Percentiles rank a stretch among this genome's conserved stretches.
phyloP scores from a whole-genome alignment of 805 yeast species.

The Wickerhamiella lipophila region DNA sequence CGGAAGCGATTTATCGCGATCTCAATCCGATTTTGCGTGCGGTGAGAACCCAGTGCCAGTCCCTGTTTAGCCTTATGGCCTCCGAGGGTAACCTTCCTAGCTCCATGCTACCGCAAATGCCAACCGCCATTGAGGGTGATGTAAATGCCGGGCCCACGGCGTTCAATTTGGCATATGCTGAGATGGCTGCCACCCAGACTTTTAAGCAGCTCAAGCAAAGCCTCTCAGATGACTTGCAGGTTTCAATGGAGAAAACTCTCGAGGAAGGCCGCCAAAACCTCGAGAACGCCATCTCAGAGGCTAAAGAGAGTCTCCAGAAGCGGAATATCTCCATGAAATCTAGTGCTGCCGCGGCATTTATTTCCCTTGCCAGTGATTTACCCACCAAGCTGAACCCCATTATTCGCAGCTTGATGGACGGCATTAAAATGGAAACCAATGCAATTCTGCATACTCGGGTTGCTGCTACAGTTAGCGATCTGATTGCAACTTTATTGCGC shows the following conservation, averaged over 20 bases:
- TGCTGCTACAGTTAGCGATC: constrained; percentile 51
- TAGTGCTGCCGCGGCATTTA: constrained; percentile 60
- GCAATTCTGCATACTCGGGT: constrained; percentile 55
- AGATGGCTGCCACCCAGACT: constrained; percentile 48
- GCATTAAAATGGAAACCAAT: constrained; percentile 65
- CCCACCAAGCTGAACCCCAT: constrained; percentile 83
- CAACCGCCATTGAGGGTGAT: constrained; percentile 89
- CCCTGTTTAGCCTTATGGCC: constrained; percentile 63
- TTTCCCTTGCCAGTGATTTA: constrained; percentile 39
- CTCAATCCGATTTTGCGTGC: constrained; percentile 75
- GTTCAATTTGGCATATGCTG: constrained; percentile 67
- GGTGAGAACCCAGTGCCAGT: constrained; percentile 76
- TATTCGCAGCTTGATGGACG: constrained; percentile 84
- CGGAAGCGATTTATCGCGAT: constrained; percentile 45
- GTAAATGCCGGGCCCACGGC: constrained; percentile 90
- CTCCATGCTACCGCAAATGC: constrained; percentile 63
- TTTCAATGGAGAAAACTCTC: constrained; percentile 56
- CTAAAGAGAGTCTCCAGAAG: constrained; percentile 37
- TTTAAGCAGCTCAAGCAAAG: constrained; percentile 52
- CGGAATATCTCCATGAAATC: constrained; percentile 50
- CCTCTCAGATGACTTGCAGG: constrained; percentile 55
- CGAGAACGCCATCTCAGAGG: constrained; percentile 51
- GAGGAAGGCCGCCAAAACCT: constrained; percentile 70
- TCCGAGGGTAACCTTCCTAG: constrained; percentile 63
- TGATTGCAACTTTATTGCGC: constrained; percentile 47